These are phyloP conservation scores for Phytophthora boehmeriae DNA, from an alignment of 352 stramenopile genomes.

Conservation along the genomic window DNA sequence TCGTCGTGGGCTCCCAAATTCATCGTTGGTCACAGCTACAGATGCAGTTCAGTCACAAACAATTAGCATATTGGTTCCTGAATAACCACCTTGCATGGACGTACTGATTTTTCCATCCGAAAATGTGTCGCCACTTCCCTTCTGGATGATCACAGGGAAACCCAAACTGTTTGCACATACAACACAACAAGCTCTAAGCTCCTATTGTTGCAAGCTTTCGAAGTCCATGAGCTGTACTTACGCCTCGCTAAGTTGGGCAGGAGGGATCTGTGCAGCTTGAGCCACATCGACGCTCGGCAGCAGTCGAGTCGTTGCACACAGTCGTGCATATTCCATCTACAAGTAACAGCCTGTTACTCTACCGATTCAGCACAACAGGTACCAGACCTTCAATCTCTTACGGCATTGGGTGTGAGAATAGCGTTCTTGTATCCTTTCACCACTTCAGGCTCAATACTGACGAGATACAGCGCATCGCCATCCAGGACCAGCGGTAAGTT, in stretches of 20 bases:
- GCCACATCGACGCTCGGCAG: slow-evolving; percentile 50
- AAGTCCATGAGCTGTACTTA: slow-evolving; percentile 30
- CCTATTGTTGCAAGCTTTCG: not conserved
- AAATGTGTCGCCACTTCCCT: slow-evolving; percentile 80
- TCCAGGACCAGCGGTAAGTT: slow-evolving; percentile 94
- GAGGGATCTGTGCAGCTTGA: slow-evolving; percentile 55
- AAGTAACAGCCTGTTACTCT: slow-evolving; percentile 1
- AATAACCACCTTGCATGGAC: not conserved
- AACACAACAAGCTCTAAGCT: slow-evolving; percentile 1
- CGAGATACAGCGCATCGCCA: slow-evolving; percentile 93
- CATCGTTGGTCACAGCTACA: slow-evolving; percentile 59
- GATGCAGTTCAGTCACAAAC: not conserved
- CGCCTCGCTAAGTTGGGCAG: slow-evolving; percentile 58
- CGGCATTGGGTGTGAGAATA: slow-evolving; percentile 95
- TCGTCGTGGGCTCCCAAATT: slow-evolving; percentile 79
- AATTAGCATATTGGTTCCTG: slow-evolving; percentile 8
- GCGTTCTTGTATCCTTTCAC: slow-evolving; percentile 71
- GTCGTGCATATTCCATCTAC: slow-evolving; percentile 86
- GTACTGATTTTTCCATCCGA: slow-evolving; percentile 76
- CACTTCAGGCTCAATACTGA: slow-evolving; percentile 75
- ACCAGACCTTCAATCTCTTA: slow-evolving; percentile 17
- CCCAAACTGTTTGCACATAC: slow-evolving; percentile 63
- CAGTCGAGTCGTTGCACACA: slow-evolving; percentile 61
- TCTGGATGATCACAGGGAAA: slow-evolving; percentile 85
- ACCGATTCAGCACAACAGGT: not conserved